Base-by-base conservation (phyloP, 192 early-diverging fungal genomes). In the Phlyctochytrium bullatum region DNA sequence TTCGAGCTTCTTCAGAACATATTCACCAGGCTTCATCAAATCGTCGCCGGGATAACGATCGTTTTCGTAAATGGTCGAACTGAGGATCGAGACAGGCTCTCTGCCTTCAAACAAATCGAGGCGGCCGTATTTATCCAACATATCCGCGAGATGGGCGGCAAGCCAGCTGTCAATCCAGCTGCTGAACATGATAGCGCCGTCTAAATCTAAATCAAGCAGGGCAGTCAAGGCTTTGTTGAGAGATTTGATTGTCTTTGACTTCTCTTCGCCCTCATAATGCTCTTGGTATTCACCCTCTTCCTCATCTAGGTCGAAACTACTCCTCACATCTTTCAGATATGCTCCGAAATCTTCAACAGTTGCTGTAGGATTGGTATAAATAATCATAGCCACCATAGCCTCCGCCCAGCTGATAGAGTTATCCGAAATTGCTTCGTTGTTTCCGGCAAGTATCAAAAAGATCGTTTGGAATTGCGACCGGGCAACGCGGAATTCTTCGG, bases 111-210 rank as follows among this genome's bases (percentile, higher is more conserved):
- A 82, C 20, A 73, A 67, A 32, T 82, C 87, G 17, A 86, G 73
- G 23, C 80, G 73, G 29, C 79, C 71, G 0, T 84, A 59, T 2
- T 85, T 74, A 31, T 84, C 75, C 76, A 91, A 65, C 0, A 85
- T 69, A 67, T 89, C 86, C 0, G 76, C 65, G 0, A 86, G 27
- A 47, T 91, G 89, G 0, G 88, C 81, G 12, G 84, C 79, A 6
- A 91, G 76, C 88, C 88, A 89, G 64, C 69, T 69, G 68, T 76
- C 69, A 28, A 67, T 32, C 34, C 58, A 36, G 16, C 59, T 58
- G 36, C 59, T 61, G 40, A 54, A 30, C n/a, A 64, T 35, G 20
- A 76, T 61, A 14, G 64, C 69, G 25, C 56, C 16, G 14, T 47
- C 57, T 17, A 76, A 67, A 32, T 76, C 57, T 0, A 65, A 23